A percentile compares a stretch with the other conserved stretches of the same genome.
phyloP scores from a whole-genome alignment of 257 asterid genomes.

The Linderniella brevidens region DNA sequence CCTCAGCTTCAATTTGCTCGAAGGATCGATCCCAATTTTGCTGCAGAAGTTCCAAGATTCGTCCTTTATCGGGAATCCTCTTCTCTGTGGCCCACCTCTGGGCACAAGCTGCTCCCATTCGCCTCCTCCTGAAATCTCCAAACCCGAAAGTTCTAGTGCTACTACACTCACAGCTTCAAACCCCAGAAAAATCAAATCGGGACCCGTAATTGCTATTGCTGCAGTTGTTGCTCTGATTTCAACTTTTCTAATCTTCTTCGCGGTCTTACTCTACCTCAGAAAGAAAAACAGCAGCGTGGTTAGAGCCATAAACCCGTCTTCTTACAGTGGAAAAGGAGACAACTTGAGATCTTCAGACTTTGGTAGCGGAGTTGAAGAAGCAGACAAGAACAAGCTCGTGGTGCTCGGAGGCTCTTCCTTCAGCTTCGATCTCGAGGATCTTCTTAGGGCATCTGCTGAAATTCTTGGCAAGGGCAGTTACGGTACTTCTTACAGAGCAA shows the following conservation, averaged over 20 bases:
- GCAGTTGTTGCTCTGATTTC: constrained; percentile 27
- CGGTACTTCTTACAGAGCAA: constrained; percentile 86
- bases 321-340: constrained; percentile 51
- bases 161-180: constrained; percentile 1
- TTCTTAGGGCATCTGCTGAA: constrained; percentile 92
- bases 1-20: constrained; percentile 43
- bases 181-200: constrained; percentile 19
- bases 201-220: constrained; percentile 31
- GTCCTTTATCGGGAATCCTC: constrained; percentile 58
- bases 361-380: constrained; percentile 80
- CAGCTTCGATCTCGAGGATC: constrained; percentile 73
- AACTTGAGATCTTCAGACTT: constrained; percentile 61
- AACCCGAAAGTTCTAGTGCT: constrained; percentile 9
- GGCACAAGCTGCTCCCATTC: constrained; percentile 19
- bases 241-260: constrained; percentile 15
- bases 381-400: constrained; percentile 70
- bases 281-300: constrained; percentile 19
- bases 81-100: constrained; percentile 53
- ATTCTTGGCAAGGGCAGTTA: constrained; percentile 86
- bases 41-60: constrained; percentile 50
- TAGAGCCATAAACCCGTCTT: constrained; percentile 22
- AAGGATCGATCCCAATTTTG: constrained; percentile 51
- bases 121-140: constrained; percentile 23
- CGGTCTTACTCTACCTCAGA: constrained; percentile 32
- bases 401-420: constrained; percentile 60